phyloP scores from a whole-genome alignment of 805 yeast species.

The Cyberlindnera mycetangii region DNA sequence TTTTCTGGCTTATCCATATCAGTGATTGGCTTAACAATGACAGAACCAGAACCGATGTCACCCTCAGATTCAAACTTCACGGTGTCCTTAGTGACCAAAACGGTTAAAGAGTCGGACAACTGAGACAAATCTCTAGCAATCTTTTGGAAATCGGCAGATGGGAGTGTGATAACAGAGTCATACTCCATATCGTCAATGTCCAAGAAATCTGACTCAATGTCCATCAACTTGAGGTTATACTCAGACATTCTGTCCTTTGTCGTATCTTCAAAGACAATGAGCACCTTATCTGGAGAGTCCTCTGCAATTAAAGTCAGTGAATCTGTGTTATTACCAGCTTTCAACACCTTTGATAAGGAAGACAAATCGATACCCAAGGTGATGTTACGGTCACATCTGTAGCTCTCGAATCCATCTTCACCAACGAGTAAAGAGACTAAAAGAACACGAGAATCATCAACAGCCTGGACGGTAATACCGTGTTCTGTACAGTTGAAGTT shows the following conservation, averaged over 20 bases:
- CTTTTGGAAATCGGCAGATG: conserved; percentile 84
- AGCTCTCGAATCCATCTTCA: conserved; percentile 82
- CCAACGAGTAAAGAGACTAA: conserved; percentile 87
- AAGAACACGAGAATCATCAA: conserved; percentile 94
- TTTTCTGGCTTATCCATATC: conserved; percentile 80
- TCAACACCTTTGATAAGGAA: conserved; percentile 83
- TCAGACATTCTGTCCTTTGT: conserved; percentile 89
- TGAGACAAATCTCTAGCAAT: conserved; percentile 84
- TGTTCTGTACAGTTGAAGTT: conserved; percentile 95
- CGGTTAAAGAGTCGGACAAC: conserved; percentile 82
- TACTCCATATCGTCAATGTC: conserved; percentile 92
- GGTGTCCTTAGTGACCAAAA: conserved; percentile 86
- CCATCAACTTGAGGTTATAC: conserved; percentile 89
- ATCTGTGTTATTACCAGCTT: conserved; percentile 89
- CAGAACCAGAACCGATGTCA: conserved; percentile 84
- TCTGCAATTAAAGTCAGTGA: conserved; percentile 86
- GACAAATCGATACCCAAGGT: conserved; percentile 89
- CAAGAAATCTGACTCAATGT: conserved; percentile 91
- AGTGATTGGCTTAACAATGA: conserved; percentile 78
- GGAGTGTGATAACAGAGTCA: conserved; percentile 83
- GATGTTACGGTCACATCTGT: conserved; percentile 92
- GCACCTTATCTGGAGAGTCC: conserved; percentile 75
- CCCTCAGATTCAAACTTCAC: conserved; percentile 90
- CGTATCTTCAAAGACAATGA: conserved; percentile 86
- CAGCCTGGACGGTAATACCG: conserved; percentile 95